Evolutionary conservation across 495 filamentous ascomycete species (phyloP).

Genomic region (Aspergillus incahuasiensis): DNA sequence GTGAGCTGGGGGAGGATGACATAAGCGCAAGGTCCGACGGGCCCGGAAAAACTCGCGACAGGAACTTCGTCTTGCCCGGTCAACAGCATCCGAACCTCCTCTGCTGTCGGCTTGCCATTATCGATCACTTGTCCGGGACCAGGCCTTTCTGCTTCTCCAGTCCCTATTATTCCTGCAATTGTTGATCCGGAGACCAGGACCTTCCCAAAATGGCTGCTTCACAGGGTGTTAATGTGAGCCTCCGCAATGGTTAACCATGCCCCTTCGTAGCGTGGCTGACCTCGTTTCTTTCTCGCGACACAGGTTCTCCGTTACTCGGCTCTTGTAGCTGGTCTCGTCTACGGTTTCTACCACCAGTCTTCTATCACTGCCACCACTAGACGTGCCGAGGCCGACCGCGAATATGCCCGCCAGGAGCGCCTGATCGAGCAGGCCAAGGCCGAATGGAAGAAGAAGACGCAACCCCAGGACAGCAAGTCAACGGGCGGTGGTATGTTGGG

Average conservation of each 20-base stretch:
- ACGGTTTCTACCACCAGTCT: conserved; percentile 88
- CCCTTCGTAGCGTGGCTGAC: conserved; percentile 13
- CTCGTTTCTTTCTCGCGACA: conserved; percentile 11
- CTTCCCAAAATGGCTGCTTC: conserved; percentile 40
- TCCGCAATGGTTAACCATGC: conserved; percentile 12
- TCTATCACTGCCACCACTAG: conserved; percentile 63
- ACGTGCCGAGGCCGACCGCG: conserved; percentile 60
- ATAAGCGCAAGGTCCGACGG: conserved; percentile 41
- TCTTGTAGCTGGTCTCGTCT: conserved; percentile 80
- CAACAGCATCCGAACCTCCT: conserved; percentile 23
- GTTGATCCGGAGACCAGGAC: conserved; percentile 25
- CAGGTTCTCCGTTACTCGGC: conserved; percentile 95
- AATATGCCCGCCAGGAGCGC: conserved; percentile 80
- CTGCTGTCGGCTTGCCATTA: conserved; percentile 12
- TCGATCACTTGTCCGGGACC: conserved; percentile 25
- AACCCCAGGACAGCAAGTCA: conserved; percentile 45
- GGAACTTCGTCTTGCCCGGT: conserved; percentile 34
- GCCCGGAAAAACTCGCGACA: conserved; percentile 52
- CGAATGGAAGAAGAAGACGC: conserved; percentile 75
- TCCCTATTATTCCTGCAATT: conserved; percentile 22
- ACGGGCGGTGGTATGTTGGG: conserved; percentile 55
- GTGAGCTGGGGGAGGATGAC: conserved; percentile 33
- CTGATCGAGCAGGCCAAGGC: conserved; percentile 89
- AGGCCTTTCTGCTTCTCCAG: conserved; percentile 19
- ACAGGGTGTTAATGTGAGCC: conserved; percentile 50